phyloP scores from a whole-genome alignment of 208 protist genomes.

The Trypanosoma caninum region DNA sequence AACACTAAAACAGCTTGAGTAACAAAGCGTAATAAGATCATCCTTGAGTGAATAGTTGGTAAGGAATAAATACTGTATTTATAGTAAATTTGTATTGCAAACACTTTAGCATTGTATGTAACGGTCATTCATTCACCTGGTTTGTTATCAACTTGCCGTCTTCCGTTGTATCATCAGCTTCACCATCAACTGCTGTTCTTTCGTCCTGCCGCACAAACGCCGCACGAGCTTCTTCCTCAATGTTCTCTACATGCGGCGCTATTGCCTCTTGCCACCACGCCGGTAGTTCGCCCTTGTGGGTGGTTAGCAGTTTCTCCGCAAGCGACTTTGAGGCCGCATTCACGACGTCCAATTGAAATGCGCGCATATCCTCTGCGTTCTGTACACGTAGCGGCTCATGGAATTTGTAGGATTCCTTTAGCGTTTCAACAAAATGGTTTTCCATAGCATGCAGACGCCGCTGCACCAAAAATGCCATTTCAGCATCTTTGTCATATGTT shows the following conservation, averaged over 20 bases:
- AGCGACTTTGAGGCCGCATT: conserved; percentile 47
- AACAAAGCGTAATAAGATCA: no score
- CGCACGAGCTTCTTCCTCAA: conserved; percentile 28
- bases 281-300: neutral
- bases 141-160: no score
- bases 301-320: conserved; percentile 26
- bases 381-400: conserved; percentile 45
- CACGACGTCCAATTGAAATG: conserved; percentile 64
- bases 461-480: conserved; percentile 71
- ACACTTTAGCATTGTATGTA: no score
- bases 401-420: conserved; percentile 55
- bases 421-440: conserved; percentile 67
- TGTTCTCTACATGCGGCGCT: conserved; percentile 36
- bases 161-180: conserved; percentile 20
- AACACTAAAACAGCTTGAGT: no score
- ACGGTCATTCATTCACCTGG: no score
- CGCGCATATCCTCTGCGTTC: conserved; percentile 64
- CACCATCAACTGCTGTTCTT: conserved; percentile 7
- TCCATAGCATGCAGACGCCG: conserved; percentile 79
- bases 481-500: conserved; percentile 63
- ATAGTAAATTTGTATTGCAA: no score
- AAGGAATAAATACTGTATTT: no score
- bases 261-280: conserved; percentile 57
- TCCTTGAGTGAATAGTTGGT: no score
- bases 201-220: conserved; percentile 29